Evolutionary conservation across 768 basidiomycete genomes (phyloP), one percentile per base, ranked within the genome.

Genomic region (Agrocybe pediades): DNA sequence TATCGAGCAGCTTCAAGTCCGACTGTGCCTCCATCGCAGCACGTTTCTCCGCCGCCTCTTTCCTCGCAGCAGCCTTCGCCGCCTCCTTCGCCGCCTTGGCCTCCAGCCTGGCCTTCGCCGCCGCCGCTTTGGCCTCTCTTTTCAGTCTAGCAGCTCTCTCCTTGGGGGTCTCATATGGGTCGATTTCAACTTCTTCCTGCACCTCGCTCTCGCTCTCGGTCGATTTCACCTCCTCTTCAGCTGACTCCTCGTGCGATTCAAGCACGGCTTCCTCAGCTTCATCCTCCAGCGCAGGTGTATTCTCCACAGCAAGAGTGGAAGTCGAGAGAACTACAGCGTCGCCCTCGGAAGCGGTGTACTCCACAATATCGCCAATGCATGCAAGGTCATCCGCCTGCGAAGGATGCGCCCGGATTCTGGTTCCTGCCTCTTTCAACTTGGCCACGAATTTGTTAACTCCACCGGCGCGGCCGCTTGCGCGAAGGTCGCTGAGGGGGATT

Each of bases 401-500:
- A 7, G 68, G 61, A 21, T 73, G 75, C 6, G 66, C 78, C 15
- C 69, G 65, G 48, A 84, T 74, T 9, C 71, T 71, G 36, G 74
- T 67, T 1, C 85, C 85, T 17, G 80, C 76, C 0, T 56, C 57
- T 20, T 64, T 60, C 3, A 87, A 74, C 26, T 67, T 63, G 59
- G 75, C 78, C 9, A 79, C 44, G 0, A 80, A 60, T 1, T 59
- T 46, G 1, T 68, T 21, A 26, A n/a, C 25, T 8, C 24, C 17
- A 23, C 19, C 17, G 20, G 44, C 26, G 20, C 30, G 51, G 21
- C 29, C 56, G 40, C 19, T 56, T 1, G 24, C 68, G 8, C 71
- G 71, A 30, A 91, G 67, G 41, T 76, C 65, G 9, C 72, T 57
- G 6, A 92, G 60, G 0, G 90, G 87, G 11, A 92, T 66, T 58